A percentile compares a stretch with the other conserved stretches of the same genome.
These are phyloP conservation scores for Cladophialophora immunda DNA, from an alignment of 2,329 filamentous ascomycete species.

Conservation along the genomic window DNA sequence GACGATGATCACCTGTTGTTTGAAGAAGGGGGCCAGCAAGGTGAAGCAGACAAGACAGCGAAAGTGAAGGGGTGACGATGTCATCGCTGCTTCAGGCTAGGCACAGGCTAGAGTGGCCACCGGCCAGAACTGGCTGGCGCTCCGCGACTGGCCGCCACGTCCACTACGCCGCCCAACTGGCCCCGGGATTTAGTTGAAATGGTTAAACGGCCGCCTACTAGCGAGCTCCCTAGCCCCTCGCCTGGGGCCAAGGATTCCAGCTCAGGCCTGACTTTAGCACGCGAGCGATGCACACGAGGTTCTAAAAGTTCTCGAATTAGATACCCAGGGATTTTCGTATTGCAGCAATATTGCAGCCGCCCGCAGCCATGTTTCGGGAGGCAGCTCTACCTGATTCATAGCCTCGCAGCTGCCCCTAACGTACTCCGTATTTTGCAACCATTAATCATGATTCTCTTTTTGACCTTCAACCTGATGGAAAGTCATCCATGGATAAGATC, in stretches of 20 bases:
- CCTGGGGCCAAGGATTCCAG: background rate
- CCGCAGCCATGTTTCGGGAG: background rate
- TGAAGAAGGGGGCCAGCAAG: slow-evolving; percentile 4
- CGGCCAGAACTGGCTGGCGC: slow-evolving; percentile 3
- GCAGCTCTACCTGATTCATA: background rate
- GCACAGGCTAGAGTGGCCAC: background rate
- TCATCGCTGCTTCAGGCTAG: slow-evolving; percentile 20
- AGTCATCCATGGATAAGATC: background rate
- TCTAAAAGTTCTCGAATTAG: slow-evolving; percentile 1
- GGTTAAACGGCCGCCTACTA: slow-evolving; percentile 1
- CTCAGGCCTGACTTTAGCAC: background rate
- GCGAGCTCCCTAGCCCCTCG: background rate
- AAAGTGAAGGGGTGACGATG: slow-evolving; percentile 17
- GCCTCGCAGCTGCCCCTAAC: background rate
- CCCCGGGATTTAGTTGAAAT: background rate
- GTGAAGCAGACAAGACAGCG: background rate
- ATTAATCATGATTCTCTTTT: slow-evolving; percentile 3
- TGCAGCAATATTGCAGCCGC: background rate
- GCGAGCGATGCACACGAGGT: background rate
- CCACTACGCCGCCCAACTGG: slow-evolving; percentile 17
- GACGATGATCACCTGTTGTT: slow-evolving; percentile 10
- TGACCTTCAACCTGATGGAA: background rate
- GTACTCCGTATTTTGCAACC: background rate
- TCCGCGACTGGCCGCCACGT: slow-evolving; percentile 5
- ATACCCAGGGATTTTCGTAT: background rate